Base-by-base conservation (phyloP, 495 filamentous ascomycete species). In the Extremus antarcticus region DNA sequence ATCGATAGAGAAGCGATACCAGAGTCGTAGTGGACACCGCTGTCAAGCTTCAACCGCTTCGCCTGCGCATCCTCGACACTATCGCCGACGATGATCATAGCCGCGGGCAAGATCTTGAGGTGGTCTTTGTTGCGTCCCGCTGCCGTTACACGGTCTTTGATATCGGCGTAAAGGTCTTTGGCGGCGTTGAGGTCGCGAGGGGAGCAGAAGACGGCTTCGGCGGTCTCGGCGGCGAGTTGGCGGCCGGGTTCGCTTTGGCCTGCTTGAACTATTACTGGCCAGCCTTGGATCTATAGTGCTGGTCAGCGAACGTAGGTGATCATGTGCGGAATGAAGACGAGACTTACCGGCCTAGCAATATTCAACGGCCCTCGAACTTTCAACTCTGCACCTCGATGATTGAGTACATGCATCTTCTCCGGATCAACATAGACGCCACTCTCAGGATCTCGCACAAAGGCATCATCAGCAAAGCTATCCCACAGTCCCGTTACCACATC, bases 381-480 rank as follows among this genome's bases (percentile, higher is more conserved):
- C 68, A 82, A 84, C 66, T 78, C 83, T 56, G 81, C 76, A 25
- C 83, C 83, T 1, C 66, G 57, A 65, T 87, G 83, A 68, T 85
- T 76, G 67, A 87, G 85, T 47, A 77, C 59, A 3, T 80, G 68
- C 2, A 86, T 76, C 11, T 72, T 68, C 1, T 72, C 63, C 1
- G 82, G 80, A 25, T 79, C 76, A 2, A 76, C 76, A 69, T 82
- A 84, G 51, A 79, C 67, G 1, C 76, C 76, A 56, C 48, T 73
- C n/a, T 65, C 66, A 50, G 74, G 61, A 41, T 72, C 72, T 53
- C 84, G 77, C 70, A 38, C 65, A 0, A 85, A 76, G 32, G 83
- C 82, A 58, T 85, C 82, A 53, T 79, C 75, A 3, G 80, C 72
- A 79, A 80, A 85, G 16, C 79, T 83, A 59, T 85, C 78, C 69